Percentiles rank a stretch among this genome's conserved stretches.
Evolutionary conservation across 75 land plant genomes (phyloP).

Genomic region (Adiantum capillusveneris): DNA sequence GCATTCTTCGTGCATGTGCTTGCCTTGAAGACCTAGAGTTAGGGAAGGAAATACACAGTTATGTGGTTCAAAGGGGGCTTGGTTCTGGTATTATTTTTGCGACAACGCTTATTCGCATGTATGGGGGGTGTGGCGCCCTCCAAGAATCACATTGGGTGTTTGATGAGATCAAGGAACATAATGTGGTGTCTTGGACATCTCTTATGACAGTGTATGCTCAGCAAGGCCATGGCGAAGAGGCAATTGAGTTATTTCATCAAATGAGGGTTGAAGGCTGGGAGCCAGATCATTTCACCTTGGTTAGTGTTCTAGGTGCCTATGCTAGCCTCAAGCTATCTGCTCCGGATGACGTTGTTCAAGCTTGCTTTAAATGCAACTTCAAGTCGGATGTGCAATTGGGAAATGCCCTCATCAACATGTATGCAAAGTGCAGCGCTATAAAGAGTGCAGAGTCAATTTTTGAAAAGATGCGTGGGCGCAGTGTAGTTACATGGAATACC

Average conservation of each 20-base stretch:
- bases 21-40: constrained; percentile 10
- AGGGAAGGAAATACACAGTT: constrained; percentile 26
- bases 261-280: constrained; percentile 24
- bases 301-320: constrained; percentile 31
- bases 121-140: constrained; percentile 56
- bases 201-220: constrained; percentile 39
- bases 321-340: too few relatives aligned
- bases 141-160: constrained; percentile 39
- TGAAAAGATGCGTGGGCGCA: constrained; percentile 21
- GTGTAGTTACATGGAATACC: constrained; percentile 43
- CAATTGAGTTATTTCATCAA: constrained; percentile 20
- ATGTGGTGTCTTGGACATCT: constrained; percentile 46
- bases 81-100: constrained; percentile 19
- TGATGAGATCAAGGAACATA: constrained; percentile 20
- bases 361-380: constrained; percentile 12
- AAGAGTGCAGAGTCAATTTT: constrained; percentile 23
- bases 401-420: constrained; percentile 38
- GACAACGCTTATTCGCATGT: constrained; percentile 50
- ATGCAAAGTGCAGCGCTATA: constrained; percentile 38
- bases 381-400: constrained; percentile 27
- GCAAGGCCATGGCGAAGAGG: constrained; percentile 11
- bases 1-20: constrained; percentile 14
- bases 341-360: too few relatives aligned
- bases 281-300: constrained; percentile 28
- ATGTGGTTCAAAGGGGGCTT: constrained; percentile 18